Evolutionary conservation across 495 filamentous ascomycete species (phyloP), one percentile per base, ranked within the genome.

Genomic region (Thermothielavioides terrestris): DNA sequence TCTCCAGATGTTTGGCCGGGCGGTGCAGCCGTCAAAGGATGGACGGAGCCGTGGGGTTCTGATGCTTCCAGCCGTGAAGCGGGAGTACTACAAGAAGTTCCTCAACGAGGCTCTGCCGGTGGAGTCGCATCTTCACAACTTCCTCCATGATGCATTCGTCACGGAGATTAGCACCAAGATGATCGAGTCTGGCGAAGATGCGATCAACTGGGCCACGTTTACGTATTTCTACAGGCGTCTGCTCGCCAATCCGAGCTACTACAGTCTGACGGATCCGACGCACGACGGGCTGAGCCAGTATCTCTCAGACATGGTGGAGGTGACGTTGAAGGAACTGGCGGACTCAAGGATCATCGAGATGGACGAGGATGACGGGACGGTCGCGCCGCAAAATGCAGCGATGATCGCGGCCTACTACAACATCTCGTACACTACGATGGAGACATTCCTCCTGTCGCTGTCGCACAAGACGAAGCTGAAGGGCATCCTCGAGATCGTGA

Each of bases 401-500:
- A 95, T 94, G 87, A 97, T 99, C 61, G 89, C 88, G 6, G 89
- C 92, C 2, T 97, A 97, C 71, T 99, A 97, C 77, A 96, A 96
- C 65, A 95, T 99, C 53, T 97, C 94, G 15, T 95, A 96, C 70
- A 85, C 95, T 67, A 99, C 92, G 20, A 97, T 97, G 92, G 90
- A 99, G 69, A 99, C 94, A 4, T 94, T 97, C 77, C 73, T 97
- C n/a, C 75, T 97, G n/a, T 97, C 94, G 20, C 74, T 99, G 25
- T 88, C 77, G 2, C 81, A 78, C 35, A 85, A 83, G 49, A 95
- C 88, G 4, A 96, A 94, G 70, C 79, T 97, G 49, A 97, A 96
- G 74, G 87, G 86, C 34, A 92, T 99, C 27, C 71, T 99, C 42
- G 92, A 99, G 64, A 97, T 99, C 57, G 84, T 97, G 57, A 96